These are phyloP conservation scores for Nosema granulosis DNA, from an alignment of 371 early-diverging fungal species.

Conservation along the genomic window DNA sequence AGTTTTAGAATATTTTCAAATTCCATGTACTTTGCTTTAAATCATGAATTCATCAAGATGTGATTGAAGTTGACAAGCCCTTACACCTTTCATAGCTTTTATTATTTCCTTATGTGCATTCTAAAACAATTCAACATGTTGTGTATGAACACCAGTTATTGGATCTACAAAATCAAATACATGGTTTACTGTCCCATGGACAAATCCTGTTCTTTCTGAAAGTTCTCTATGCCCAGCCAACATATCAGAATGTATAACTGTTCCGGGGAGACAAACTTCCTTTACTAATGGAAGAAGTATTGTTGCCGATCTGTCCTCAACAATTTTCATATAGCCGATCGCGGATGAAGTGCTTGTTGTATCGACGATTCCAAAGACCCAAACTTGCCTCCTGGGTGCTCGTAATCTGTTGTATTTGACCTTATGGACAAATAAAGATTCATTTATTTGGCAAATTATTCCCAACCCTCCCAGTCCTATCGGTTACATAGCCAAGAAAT, in stretches of 20 bases:
- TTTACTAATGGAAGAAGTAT: not conserved
- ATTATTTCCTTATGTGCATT: no score
- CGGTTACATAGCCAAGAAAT: no score
- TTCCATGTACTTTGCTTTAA: no score
- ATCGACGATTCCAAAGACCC: not conserved
- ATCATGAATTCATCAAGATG: no score
- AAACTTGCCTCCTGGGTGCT: not conserved
- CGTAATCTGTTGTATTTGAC: not conserved
- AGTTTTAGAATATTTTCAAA: no score
- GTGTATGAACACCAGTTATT: not conserved
- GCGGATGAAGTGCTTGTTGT: not conserved
- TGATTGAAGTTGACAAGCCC: no score
- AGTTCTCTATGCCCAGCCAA: not conserved
- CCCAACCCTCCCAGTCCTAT: not conserved
- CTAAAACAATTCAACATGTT: not conserved
- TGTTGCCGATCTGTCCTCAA: not conserved
- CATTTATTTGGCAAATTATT: not conserved
- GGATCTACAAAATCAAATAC: not conserved
- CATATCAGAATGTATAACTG: not conserved
- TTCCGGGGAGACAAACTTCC: not conserved
- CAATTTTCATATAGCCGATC: not conserved
- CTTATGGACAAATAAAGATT: not conserved
- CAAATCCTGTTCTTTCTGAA: not conserved
- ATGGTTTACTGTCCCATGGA: not conserved
- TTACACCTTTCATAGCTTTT: no score